A percentile compares a stretch with the other conserved stretches of the same genome.
Evolutionary conservation across 2,329 filamentous ascomycete species (phyloP).

Genomic region (Ophiostoma piceae): DNA sequence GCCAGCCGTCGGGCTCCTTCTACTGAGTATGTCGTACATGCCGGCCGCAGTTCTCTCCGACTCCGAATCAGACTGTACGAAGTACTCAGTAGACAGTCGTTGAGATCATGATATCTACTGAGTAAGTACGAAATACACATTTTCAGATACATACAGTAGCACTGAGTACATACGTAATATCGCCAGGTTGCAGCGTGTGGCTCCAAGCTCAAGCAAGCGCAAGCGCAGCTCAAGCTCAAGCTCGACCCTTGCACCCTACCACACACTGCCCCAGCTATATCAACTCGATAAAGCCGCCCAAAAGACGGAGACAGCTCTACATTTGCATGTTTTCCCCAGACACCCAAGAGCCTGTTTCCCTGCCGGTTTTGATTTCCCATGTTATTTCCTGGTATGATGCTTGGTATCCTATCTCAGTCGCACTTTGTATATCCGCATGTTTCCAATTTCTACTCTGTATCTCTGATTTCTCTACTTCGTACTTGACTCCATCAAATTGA

Average conservation of each 20-base stretch:
- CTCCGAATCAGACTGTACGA: neutral
- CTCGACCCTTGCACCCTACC: neutral
- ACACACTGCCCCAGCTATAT: neutral
- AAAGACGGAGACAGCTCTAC: neutral
- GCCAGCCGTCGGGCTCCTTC: neutral
- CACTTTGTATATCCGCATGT: neutral
- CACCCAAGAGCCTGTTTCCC: slow-evolving; percentile 2
- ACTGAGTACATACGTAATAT: neutral
- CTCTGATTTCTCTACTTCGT: neutral
- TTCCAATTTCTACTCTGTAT: neutral
- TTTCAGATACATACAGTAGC: neutral
- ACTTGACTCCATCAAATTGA: neutral
- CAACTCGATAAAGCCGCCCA: neutral
- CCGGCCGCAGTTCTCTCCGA: neutral
- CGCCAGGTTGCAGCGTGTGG: neutral
- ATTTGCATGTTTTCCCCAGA: slow-evolving; percentile 6
- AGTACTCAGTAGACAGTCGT: neutral
- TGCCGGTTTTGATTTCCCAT: neutral
- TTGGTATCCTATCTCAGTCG: neutral
- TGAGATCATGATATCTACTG: neutral
- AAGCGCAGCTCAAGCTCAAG: neutral
- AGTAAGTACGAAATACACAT: too few species aligned
- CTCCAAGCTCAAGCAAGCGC: neutral
- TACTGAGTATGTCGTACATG: neutral
- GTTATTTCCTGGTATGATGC: neutral